Evolutionary conservation across 1,284 basidiomycete species (phyloP).

Genomic region (Schizopora paradoxa): DNA sequence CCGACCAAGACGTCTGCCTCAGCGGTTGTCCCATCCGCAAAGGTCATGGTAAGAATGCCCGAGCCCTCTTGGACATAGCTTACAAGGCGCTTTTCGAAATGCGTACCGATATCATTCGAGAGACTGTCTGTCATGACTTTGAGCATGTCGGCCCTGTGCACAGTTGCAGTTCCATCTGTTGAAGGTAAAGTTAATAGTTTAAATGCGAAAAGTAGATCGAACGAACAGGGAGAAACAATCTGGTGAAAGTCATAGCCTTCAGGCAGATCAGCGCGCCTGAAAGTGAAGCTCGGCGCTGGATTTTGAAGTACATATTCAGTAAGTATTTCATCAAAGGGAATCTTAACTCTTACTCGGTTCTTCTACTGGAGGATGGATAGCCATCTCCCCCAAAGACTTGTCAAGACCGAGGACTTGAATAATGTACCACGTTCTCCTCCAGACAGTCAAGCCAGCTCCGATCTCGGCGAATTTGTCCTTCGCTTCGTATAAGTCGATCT

Average conservation of each 20-base stretch:
- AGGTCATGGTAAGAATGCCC: slow-evolving; percentile 26
- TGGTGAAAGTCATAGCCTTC: slow-evolving; percentile 27
- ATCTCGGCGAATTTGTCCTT: slow-evolving; percentile 31
- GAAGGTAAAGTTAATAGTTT: neutral
- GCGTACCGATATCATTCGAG: slow-evolving; percentile 26
- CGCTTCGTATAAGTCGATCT: slow-evolving; percentile 33
- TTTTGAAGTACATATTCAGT: slow-evolving; percentile 3
- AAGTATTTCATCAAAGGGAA: slow-evolving; percentile 17
- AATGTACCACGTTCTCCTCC: slow-evolving; percentile 36
- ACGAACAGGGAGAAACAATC: slow-evolving; percentile 27
- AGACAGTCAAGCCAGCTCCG: slow-evolving; percentile 34
- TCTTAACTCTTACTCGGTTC: slow-evolving; percentile 15
- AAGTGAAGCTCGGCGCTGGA: slow-evolving; percentile 15
- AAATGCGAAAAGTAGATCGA: neutral
- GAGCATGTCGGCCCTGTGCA: slow-evolving; percentile 31
- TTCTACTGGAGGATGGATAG: slow-evolving; percentile 19
- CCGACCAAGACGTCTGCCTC: slow-evolving; percentile 40
- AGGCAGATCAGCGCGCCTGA: slow-evolving; percentile 26
- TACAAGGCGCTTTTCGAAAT: slow-evolving; percentile 29
- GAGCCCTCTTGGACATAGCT: slow-evolving; percentile 22
- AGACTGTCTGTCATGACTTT: slow-evolving; percentile 29
- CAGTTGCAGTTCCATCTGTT: slow-evolving; percentile 29
- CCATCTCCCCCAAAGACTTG: slow-evolving; percentile 26
- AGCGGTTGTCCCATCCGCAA: slow-evolving; percentile 32
- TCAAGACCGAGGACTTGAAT: slow-evolving; percentile 32